These are phyloP conservation scores for Sphaerosporella brunnea DNA, from an alignment of 495 filamentous ascomycete species.

Conservation along the genomic window DNA sequence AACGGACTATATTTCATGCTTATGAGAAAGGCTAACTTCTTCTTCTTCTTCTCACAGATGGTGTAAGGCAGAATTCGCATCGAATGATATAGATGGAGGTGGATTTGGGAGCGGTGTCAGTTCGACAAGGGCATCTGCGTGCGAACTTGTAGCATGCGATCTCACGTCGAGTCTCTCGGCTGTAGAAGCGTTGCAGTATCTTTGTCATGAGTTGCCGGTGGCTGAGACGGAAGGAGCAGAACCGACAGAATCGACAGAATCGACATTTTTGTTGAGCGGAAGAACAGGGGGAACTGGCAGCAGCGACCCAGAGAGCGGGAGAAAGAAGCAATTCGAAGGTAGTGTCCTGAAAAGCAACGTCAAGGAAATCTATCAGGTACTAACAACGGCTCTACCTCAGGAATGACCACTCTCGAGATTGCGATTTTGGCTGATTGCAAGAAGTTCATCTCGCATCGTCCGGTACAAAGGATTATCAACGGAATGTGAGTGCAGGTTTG, in stretches of 20 bases:
- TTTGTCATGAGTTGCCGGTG: constrained; percentile 57
- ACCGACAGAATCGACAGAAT: background rate
- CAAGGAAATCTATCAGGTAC: too few relatives aligned
- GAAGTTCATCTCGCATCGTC: constrained; percentile 34
- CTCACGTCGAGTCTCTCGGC: constrained; percentile 65
- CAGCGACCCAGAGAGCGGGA: constrained; percentile 16
- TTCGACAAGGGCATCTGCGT: constrained; percentile 52
- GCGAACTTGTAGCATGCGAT: constrained; percentile 84
- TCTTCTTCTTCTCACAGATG: too few relatives aligned
- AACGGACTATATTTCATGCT: too few relatives aligned
- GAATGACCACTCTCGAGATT: constrained; percentile 78
- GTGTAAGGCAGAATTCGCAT: constrained; percentile 20
- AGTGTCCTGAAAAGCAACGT: too few relatives aligned
- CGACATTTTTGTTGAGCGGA: background rate
- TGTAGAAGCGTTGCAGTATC: constrained; percentile 62
- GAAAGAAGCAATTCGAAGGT: constrained; percentile 7
- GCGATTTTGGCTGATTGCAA: constrained; percentile 35
- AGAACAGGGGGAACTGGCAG: constrained; percentile 9
- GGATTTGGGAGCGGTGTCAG: constrained; percentile 14
- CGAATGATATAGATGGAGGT: constrained; percentile 15
- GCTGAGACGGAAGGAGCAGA: background rate
- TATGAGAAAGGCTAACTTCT: too few relatives aligned
- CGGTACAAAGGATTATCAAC: constrained; percentile 74
- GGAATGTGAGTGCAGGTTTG: constrained; percentile 36
- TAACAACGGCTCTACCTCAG: too few relatives aligned